Percentiles rank a stretch among this genome's conserved stretches.
Evolutionary conservation across 352 stramenopile species (phyloP).

Genomic region (Pythium chondricola): DNA sequence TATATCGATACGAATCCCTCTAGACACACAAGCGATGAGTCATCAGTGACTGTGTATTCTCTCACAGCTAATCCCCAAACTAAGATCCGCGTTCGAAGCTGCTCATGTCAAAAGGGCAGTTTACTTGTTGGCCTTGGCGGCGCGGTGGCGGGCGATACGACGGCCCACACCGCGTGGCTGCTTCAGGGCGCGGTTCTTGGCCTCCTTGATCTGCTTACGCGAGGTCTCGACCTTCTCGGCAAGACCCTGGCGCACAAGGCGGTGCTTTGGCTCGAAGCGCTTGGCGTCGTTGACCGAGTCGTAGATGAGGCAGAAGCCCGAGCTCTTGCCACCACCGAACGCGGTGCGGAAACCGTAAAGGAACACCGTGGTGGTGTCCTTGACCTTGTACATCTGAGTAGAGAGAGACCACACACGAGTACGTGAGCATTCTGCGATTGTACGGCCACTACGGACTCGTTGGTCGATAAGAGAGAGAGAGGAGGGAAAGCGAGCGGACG

Average conservation of each 20-base stretch:
- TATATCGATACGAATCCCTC: not conserved
- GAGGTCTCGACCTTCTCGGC: conserved; percentile 95
- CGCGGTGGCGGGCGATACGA: conserved; percentile 98
- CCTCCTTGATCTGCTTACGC: conserved; percentile 99
- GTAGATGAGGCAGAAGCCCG: conserved; percentile 98
- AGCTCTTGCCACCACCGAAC: conserved; percentile 97
- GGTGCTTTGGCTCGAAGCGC: conserved; percentile 99
- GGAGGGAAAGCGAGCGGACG: not conserved
- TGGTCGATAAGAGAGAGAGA: not conserved
- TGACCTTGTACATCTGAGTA: conserved; percentile 93
- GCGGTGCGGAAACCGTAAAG: conserved; percentile 97
- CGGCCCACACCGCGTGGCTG: conserved; percentile 93
- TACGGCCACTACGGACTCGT: not conserved
- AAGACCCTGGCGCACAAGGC: conserved; percentile 90
- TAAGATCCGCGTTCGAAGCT: conserved; percentile 16
- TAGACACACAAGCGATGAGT: conserved; percentile 9
- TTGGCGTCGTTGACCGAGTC: conserved; percentile 97
- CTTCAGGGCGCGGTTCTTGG: conserved; percentile 99
- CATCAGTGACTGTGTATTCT: conserved; percentile 32
- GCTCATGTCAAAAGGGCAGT: conserved; percentile 34
- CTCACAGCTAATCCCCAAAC: conserved; percentile 27
- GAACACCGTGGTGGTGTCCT: conserved; percentile 93
- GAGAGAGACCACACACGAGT: not conserved
- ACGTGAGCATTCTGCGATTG: conserved; percentile 1
- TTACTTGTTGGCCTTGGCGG: conserved; percentile 96